Percentiles rank a stretch among this genome's conserved stretches.
Evolutionary conservation across 148 eudicot species (phyloP).

Genomic region (Rheum nobile): DNA sequence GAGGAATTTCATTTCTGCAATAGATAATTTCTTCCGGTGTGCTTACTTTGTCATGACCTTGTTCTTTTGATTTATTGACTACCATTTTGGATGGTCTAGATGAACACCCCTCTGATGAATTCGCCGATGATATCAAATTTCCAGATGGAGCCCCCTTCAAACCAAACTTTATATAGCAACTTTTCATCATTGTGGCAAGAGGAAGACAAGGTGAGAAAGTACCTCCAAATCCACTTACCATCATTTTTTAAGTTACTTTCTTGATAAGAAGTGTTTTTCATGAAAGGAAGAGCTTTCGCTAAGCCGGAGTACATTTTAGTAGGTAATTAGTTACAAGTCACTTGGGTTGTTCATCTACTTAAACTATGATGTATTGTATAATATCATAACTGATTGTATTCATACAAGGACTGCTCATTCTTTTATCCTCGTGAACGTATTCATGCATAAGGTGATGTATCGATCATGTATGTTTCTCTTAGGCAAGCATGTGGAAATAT

Average conservation of each 20-base stretch:
- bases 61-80: background rate
- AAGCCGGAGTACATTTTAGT: background rate
- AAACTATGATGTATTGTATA: background rate
- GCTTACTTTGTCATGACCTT: background rate
- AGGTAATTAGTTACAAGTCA: background rate
- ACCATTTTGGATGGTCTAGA: slow-evolving; percentile 19
- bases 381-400: background rate
- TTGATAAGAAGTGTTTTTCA: background rate
- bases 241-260: background rate
- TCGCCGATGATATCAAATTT: slow-evolving; percentile 24
- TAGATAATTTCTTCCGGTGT: background rate
- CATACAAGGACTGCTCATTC: background rate
- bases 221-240: background rate
- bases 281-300: background rate
- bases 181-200: slow-evolving; percentile 34
- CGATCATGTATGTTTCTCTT: too few relatives aligned
- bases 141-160: slow-evolving; percentile 89
- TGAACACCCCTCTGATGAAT: slow-evolving; percentile 32
- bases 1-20: background rate
- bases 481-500: background rate
- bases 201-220: slow-evolving; percentile 8
- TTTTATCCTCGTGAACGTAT: background rate
- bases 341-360: background rate
- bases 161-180: slow-evolving; percentile 44
- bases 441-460: too few relatives aligned